Base-by-base conservation (phyloP, 2,329 filamentous ascomycete genomes). In the Claviceps fusiformis region DNA sequence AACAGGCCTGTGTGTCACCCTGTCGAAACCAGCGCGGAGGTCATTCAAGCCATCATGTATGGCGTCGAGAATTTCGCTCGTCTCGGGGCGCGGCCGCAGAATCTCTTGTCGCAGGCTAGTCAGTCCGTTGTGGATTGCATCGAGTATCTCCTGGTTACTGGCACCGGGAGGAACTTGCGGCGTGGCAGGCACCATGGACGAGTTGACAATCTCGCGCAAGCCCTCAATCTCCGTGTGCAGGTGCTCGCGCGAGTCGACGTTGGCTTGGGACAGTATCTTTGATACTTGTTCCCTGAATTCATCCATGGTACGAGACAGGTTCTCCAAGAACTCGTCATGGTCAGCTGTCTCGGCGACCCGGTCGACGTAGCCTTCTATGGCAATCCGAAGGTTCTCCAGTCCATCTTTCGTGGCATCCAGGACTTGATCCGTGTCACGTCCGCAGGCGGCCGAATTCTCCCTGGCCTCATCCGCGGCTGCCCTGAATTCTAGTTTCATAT, bases 401-500 rank as follows among this genome's bases (percentile, higher is more conserved):
- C 90, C 90, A 65, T 95, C 89, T 61, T 89, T 92, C 47, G 95
- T 85, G 0, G 89, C 87, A 67, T 93, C 88, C 5, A 96, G 75
- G 13, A 95, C 83, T 67, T 95, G 89, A 67, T 95, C 90, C 0
- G 89, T 92, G 65, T 93, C 89, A 56, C 83, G 80, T 45, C 86
- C 88, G 61, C 83, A 88, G 58, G 86, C 85, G 3, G 87, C 82
- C 24, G 89, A 85, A 61, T 89, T 92, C 62, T 92, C 81, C 67
- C 91, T 90, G 11, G 80, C 77, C 62, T 83, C 81, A 33, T 83
- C 77, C 0, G 81, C 82, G 2, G 82, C 73, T 3, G 76, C 72
- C 59, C 73, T 75, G 66, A 86, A 82, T 63, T 85, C 82, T 1
- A 74, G 70, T 43, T 73, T 76, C 70, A 86, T 74, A 56, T 72